Percentiles rank a stretch among this genome's conserved stretches.
These are phyloP conservation scores for Coffea humblotiana DNA, from an alignment of 305 asterid genomes.

Conservation along the genomic window DNA sequence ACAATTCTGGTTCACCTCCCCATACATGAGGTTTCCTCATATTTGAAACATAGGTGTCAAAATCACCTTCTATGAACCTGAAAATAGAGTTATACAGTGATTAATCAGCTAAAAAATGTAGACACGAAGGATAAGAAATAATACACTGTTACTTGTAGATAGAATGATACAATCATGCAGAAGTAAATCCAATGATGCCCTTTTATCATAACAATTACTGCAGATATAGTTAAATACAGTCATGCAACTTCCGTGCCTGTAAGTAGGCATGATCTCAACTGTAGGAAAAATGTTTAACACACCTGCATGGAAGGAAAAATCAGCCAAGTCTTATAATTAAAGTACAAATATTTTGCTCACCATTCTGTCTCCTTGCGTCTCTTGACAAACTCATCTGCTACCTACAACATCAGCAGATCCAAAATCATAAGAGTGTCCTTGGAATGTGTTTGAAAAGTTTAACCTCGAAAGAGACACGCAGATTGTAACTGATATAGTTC, in stretches of 20 bases:
- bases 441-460: conserved; percentile 6
- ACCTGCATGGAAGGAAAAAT: background rate
- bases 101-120: conserved; percentile 3
- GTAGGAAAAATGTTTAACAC: background rate
- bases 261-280: background rate
- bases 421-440: conserved; percentile 26
- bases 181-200: background rate
- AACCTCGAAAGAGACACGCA: background rate
- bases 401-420: conserved; percentile 43
- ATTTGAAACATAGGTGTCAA: conserved; percentile 60
- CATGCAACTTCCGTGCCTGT: background rate
- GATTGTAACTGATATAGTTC: background rate
- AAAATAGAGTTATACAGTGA: conserved; percentile 15
- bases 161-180: background rate
- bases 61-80: conserved; percentile 96
- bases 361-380: conserved; percentile 93
- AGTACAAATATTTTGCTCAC: conserved; percentile 31
- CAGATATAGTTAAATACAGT: background rate
- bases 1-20: conserved; percentile 97
- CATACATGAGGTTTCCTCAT: conserved; percentile 82
- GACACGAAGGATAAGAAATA: background rate
- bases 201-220: background rate
- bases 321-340: background rate
- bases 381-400: conserved; percentile 81
- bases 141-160: background rate